Evolutionary conservation across 345 rosid genomes (phyloP).

Genomic region (Erysimum cheiranthoides): DNA sequence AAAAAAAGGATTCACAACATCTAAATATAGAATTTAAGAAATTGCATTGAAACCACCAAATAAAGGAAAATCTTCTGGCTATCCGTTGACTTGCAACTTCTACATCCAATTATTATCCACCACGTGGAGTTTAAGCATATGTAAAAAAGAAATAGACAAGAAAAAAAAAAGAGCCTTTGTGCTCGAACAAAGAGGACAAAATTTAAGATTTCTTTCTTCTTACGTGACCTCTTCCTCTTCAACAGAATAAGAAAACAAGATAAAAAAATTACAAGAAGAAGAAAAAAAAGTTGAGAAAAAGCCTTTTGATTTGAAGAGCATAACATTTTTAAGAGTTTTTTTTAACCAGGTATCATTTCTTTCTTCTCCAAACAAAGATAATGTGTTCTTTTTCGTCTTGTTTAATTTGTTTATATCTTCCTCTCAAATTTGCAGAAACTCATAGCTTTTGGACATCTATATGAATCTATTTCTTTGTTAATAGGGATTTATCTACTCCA

Average conservation of each 20-base stretch:
- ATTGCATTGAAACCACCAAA: conserved; percentile 24
- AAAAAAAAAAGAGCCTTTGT: conserved; percentile 30
- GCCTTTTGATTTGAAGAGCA: not conserved
- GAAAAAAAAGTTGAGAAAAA: not conserved
- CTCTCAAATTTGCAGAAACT: conserved; percentile 24
- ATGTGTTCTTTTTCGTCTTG: conserved; percentile 7
- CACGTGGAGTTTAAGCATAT: conserved; percentile 17
- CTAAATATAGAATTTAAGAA: conserved; percentile 38
- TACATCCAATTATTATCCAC: conserved; percentile 23
- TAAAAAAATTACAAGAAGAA: not conserved
- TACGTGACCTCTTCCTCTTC: conserved; percentile 32
- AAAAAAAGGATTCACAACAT: conserved; percentile 19
- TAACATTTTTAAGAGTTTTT: conserved; percentile 5
- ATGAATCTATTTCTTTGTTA: conserved; percentile 18
- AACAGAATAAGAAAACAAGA: conserved; percentile 19
- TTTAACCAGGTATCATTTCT: conserved; percentile 14
- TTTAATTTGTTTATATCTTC: conserved; percentile 15
- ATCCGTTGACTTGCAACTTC: conserved; percentile 42
- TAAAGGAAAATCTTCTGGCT: conserved; percentile 36
- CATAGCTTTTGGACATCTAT: conserved; percentile 26
- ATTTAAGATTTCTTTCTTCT: conserved; percentile 28
- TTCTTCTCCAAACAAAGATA: not conserved
- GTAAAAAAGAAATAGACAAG: conserved; percentile 37
- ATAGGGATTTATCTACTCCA: conserved; percentile 30
- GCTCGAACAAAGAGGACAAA: conserved; percentile 33